These are phyloP conservation scores for Grammothele lineata DNA, from an alignment of 768 basidiomycete species.

Conservation along the genomic window DNA sequence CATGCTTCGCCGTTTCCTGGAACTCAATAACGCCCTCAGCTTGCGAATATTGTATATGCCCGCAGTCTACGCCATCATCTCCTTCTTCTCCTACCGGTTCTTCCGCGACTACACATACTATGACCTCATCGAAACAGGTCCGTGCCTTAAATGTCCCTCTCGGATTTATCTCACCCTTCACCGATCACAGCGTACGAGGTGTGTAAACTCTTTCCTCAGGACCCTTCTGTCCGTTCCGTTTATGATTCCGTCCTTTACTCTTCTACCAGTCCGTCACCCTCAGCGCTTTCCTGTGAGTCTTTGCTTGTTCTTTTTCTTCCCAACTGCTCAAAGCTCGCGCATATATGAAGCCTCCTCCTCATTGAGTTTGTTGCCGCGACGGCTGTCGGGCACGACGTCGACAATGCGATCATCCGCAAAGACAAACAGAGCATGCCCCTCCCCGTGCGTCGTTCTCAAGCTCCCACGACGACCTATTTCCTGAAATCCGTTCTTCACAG, in stretches of 20 bases:
- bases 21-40: no score
- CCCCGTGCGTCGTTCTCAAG: conserved; percentile 42
- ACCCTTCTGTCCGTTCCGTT: no score
- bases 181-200: conserved; percentile 61
- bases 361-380: conserved; percentile 82
- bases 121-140: conserved; percentile 46
- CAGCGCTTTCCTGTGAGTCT: conserved; percentile 78
- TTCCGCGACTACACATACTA: conserved; percentile 76
- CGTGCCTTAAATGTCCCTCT: conserved; percentile 14
- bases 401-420: conserved; percentile 70
- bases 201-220: no score
- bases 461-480: not conserved
- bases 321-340: no score
- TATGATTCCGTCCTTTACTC: no score
- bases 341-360: conserved; percentile 54
- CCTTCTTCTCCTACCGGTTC: conserved; percentile 82
- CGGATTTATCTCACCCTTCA: conserved; percentile 30
- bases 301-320: not conserved
- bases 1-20: no score
- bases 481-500: conserved; percentile 39
- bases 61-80: conserved; percentile 73
- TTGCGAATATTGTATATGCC: conserved; percentile 86
- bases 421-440: conserved; percentile 72
- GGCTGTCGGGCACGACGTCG: conserved; percentile 54
- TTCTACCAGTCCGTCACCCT: conserved; percentile 63